Percentiles rank a stretch among this genome's conserved stretches.
These are phyloP conservation scores for Pseudocercospora eumusae DNA, from an alignment of 2,329 filamentous ascomycete species.

Conservation along the genomic window DNA sequence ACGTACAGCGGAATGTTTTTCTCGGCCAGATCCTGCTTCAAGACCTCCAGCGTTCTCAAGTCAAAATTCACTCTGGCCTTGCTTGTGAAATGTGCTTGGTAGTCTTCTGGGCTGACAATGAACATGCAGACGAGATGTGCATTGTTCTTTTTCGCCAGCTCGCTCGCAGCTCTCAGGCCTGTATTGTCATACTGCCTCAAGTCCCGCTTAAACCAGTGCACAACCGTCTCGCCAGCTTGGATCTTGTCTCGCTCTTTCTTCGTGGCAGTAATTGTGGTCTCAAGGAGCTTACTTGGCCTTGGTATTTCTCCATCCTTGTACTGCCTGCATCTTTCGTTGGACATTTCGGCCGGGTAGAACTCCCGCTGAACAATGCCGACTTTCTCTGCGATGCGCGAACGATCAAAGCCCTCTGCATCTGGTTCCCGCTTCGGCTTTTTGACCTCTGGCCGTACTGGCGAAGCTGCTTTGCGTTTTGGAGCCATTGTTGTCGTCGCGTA, in stretches of 20 bases:
- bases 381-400: constrained; percentile 41
- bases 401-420: constrained; percentile 35
- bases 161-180: constrained; percentile 65
- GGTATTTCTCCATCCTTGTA: constrained; percentile 71
- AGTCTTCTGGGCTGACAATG: constrained; percentile 79
- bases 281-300: constrained; percentile 70
- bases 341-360: constrained; percentile 87
- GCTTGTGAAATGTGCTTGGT: constrained; percentile 74
- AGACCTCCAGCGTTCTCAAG: constrained; percentile 66
- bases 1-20: constrained; percentile 77
- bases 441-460: constrained; percentile 32
- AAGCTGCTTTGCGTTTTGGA: constrained; percentile 37
- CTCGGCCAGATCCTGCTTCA: constrained; percentile 67
- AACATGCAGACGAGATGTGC: constrained; percentile 76
- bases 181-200: constrained; percentile 74
- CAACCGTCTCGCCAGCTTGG: constrained; percentile 61
- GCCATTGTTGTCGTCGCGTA: constrained; percentile 26
- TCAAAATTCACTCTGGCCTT: constrained; percentile 78
- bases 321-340: constrained; percentile 70
- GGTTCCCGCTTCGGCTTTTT: constrained; percentile 29
- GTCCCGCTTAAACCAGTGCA: constrained; percentile 92
- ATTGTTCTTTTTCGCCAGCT: constrained; percentile 65
- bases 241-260: constrained; percentile 55
- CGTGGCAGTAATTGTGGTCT: constrained; percentile 64
- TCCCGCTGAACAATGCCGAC: constrained; percentile 52